Evolutionary conservation across 2,329 filamentous ascomycete species (phyloP), one percentile per base, ranked within the genome.

Genomic region (Pyrenophora seminiperda): DNA sequence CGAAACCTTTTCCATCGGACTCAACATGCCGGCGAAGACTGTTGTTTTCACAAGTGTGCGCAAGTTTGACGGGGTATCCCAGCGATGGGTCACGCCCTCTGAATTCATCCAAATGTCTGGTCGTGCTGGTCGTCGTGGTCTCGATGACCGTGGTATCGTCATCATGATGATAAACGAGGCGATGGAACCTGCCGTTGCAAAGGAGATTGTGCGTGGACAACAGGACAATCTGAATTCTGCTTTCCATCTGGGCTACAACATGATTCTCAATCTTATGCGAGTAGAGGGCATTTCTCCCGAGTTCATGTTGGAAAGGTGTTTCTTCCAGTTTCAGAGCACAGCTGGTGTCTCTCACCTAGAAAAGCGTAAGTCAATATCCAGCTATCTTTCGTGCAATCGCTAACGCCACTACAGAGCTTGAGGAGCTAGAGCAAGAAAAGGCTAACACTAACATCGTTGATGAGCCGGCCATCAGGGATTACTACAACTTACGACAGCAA

Each of bases 31-130:
- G 60, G 94, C 94, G 19, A 97, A 97, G 79, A 99, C 94, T 1
- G 94, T 99, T 1, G 92, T 99, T n/a, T 99, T 99, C 73, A 97
- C 94, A 0, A 92, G 89, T 61, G 91, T 99, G 7, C 89, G 89
- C 44, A 99, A 99, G 70, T 99, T 92, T 70, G 94, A 99, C 68
- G 95, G 95, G 49, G 81, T 86, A 5, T 81, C 83, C 51, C 83
- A 85, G 63, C 84, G 93, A 57, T 95, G 92, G 75, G 83, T 97
- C 15, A 97, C 92, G 0, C 91, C 91, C 1, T 96, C 91, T 9
- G 94, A 99, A 67, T 99, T 97, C 74, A 90, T 99, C 43, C 94
- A 99, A 72, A 99, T 99, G 94, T 96, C 94, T 45, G 94, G 94
- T 54, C 90, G 94, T 75, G 94, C 94, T 52, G 94, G 94, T 70